These are phyloP conservation scores for Geotrichum citri-aurantii DNA, from an alignment of 1,139 yeast species.

Conservation along the genomic window DNA sequence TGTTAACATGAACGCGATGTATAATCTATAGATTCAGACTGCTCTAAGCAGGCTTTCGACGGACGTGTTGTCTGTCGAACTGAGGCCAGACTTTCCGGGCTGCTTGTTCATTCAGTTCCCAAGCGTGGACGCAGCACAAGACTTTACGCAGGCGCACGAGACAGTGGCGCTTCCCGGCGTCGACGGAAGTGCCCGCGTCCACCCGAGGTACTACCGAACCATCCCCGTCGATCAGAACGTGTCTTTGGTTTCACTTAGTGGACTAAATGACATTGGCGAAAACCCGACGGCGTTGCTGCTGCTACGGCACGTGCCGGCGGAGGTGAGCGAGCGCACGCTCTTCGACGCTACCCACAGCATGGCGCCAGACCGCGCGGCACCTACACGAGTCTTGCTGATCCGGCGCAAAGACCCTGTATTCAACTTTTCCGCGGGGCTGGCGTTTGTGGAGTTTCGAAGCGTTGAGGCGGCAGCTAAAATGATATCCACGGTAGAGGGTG, in stretches of 20 bases:
- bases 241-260: constrained; percentile 2
- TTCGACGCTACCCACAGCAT: not conserved
- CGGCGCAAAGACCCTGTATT: constrained; percentile 5
- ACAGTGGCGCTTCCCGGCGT: not conserved
- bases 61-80: not conserved
- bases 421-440: constrained; percentile 13
- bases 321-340: not conserved
- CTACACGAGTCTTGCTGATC: constrained; percentile 8
- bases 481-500: constrained; percentile 1
- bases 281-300: constrained; percentile 13
- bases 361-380: not conserved
- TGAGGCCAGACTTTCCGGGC: constrained; percentile 3
- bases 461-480: constrained; percentile 8
- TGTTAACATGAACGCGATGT: not conserved
- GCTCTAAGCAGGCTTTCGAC: not conserved
- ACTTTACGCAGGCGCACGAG: not conserved
- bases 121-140: not conserved
- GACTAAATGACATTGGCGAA: constrained; percentile 14
- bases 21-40: not conserved
- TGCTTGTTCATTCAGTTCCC: constrained; percentile 4
- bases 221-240: constrained; percentile 6
- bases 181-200: not conserved
- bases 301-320: constrained; percentile 8
- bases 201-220: not conserved
- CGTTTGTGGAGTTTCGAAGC: constrained; percentile 15